A percentile compares a stretch with the other conserved stretches of the same genome.
These are phyloP conservation scores for Sugiyamaella neomexicana DNA, from an alignment of 1,139 yeast genomes.

Conservation along the genomic window DNA sequence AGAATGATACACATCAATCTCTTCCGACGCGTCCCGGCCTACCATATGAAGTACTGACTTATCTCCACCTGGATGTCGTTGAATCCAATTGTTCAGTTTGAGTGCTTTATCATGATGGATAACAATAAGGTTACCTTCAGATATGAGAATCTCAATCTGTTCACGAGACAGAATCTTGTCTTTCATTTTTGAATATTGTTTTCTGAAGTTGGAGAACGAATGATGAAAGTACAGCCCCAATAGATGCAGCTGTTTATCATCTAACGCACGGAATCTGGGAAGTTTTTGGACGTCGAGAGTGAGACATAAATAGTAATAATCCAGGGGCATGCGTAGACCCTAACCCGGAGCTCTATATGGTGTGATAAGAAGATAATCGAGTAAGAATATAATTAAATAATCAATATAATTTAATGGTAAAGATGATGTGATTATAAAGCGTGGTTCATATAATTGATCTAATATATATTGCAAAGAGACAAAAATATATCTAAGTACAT, in stretches of 20 bases:
- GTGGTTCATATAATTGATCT: too few relatives aligned
- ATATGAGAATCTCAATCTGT: constrained; percentile 54
- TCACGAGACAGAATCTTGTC: constrained; percentile 27
- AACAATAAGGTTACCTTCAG: constrained; percentile 68
- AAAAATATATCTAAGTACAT: too few relatives aligned
- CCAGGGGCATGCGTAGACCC: background rate
- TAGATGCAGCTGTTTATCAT: background rate
- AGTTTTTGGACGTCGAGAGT: too few relatives aligned
- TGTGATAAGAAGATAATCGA: background rate
- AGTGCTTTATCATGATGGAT: constrained; percentile 63
- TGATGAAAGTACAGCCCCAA: background rate
- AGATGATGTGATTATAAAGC: too few relatives aligned
- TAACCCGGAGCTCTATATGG: background rate
- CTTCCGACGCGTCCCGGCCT: constrained; percentile 89
- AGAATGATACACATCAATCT: constrained; percentile 63
- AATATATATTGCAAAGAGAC: too few relatives aligned
- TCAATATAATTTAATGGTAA: too few relatives aligned
- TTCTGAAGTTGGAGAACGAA: background rate
- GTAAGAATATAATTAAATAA: too few relatives aligned
- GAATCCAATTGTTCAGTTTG: constrained; percentile 68
- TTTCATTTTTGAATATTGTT: constrained; percentile 7
- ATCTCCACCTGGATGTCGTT: constrained; percentile 85
- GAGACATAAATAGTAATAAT: background rate
- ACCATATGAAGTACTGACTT: constrained; percentile 80
- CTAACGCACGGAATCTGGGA: background rate